A percentile compares a stretch with the other conserved stretches of the same genome.
These are phyloP conservation scores for Zea luxurians DNA, from an alignment of 176 grass and related monocot genomes.

Conservation along the genomic window DNA sequence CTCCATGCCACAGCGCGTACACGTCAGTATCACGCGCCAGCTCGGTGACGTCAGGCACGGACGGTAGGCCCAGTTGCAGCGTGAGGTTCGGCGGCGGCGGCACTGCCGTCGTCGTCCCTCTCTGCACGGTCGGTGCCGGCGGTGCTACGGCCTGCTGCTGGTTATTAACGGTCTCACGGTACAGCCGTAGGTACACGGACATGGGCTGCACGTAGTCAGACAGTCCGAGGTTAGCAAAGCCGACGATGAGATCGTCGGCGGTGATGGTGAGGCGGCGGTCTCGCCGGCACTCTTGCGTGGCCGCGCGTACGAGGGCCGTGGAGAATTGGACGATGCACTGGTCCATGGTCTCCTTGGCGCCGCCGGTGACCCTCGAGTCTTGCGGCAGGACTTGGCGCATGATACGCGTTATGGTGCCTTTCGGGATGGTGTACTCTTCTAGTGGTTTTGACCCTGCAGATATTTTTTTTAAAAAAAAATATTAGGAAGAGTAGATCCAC, in stretches of 20 bases:
- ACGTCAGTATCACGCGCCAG: background rate
- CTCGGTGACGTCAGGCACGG: background rate
- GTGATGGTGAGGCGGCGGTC: too few species aligned
- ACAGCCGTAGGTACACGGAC: background rate
- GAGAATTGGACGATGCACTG: too few species aligned
- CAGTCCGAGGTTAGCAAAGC: conserved; percentile 15
- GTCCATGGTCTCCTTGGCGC: too few species aligned
- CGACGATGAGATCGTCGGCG: background rate
- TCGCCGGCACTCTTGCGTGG: too few species aligned
- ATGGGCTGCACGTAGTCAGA: conserved; percentile 21
- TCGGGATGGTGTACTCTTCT: background rate
- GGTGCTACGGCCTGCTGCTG: background rate
- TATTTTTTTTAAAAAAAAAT: too few species aligned
- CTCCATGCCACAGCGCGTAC: too few species aligned
- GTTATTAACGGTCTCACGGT: background rate
- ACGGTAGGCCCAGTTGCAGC: background rate
- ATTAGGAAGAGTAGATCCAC: too few species aligned
- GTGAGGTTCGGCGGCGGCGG: too few species aligned
- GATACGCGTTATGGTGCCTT: background rate
- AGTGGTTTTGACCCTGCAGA: background rate
- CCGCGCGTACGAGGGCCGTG: too few species aligned
- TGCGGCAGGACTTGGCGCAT: background rate
- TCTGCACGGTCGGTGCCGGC: background rate
- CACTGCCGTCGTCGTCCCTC: too few species aligned
- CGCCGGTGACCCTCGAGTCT: too few species aligned